These are phyloP conservation scores for Scedosporium minutisporum DNA, from an alignment of 2,329 filamentous ascomycete genomes.

Conservation along the genomic window DNA sequence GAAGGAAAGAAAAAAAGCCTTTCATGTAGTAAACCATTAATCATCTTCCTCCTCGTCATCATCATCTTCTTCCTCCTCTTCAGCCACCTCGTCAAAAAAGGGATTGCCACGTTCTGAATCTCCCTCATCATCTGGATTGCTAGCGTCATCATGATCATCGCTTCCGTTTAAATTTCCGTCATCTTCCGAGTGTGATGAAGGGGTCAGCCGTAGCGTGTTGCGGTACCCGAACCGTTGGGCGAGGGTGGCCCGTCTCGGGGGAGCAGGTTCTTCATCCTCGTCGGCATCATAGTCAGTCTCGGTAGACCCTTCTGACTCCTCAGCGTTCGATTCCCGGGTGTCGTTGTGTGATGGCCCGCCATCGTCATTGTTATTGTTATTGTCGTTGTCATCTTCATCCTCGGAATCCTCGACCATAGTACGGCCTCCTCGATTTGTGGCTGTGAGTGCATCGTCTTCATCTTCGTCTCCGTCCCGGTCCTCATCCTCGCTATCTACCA, in stretches of 20 bases:
- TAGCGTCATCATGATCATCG: not conserved
- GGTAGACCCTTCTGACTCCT: not conserved
- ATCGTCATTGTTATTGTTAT: not conserved
- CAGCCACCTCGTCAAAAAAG: not conserved
- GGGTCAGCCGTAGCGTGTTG: too few species aligned
- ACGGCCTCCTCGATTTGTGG: not conserved
- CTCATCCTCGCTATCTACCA: not conserved
- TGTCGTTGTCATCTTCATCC: not conserved
- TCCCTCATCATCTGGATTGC: not conserved
- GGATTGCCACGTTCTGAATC: not conserved
- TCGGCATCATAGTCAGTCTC: not conserved
- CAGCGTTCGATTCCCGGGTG: not conserved
- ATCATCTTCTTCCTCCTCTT: not conserved
- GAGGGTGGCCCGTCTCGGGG: not conserved
- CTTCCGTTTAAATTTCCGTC: not conserved
- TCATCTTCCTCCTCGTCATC: not conserved
- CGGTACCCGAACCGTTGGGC: not conserved
- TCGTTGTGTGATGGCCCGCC: not conserved
- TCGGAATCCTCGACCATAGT: not conserved
- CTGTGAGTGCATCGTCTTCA: not conserved
- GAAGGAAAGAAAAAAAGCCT: not conserved
- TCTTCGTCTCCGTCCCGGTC: not conserved
- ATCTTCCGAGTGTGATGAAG: not conserved
- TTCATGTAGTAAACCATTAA: not conserved
- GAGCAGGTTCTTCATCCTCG: not conserved